These are phyloP conservation scores for Metarhizium album DNA, from an alignment of 2,329 filamentous ascomycete genomes.

Conservation along the genomic window DNA sequence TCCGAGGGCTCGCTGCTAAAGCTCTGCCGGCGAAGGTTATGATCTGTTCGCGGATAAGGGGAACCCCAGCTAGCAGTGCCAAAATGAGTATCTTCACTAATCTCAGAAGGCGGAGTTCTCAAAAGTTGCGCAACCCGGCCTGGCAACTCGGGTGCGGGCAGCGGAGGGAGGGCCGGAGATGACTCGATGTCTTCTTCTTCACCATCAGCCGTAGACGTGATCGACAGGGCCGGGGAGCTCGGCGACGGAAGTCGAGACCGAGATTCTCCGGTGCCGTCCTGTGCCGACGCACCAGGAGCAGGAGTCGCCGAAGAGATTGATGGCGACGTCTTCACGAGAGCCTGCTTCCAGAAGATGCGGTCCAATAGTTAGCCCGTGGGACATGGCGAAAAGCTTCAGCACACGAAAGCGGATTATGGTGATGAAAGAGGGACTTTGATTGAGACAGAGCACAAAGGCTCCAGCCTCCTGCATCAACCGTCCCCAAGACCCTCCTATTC, in stretches of 20 bases:
- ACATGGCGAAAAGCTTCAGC: neutral
- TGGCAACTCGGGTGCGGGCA: slow-evolving; percentile 47
- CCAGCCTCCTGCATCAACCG: neutral
- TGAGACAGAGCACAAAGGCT: neutral
- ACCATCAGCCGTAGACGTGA: slow-evolving; percentile 50
- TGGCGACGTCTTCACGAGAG: slow-evolving; percentile 45
- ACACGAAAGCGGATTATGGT: neutral
- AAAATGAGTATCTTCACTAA: slow-evolving; percentile 31
- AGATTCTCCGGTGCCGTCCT: slow-evolving; percentile 38
- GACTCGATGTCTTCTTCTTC: slow-evolving; percentile 40
- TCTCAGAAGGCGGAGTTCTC: slow-evolving; percentile 36
- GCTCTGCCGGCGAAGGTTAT: slow-evolving; percentile 38
- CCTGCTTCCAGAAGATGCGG: slow-evolving; percentile 17
- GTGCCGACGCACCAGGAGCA: slow-evolving; percentile 51
- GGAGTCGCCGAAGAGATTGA: slow-evolving; percentile 34
- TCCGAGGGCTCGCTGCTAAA: slow-evolving; percentile 49
- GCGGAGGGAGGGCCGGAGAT: slow-evolving; percentile 47
- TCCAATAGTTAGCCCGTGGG: slow-evolving; percentile 15
- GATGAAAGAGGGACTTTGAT: neutral
- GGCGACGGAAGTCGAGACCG: slow-evolving; percentile 27
- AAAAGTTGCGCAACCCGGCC: slow-evolving; percentile 44
- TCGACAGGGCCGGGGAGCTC: slow-evolving; percentile 49
- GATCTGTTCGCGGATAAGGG: slow-evolving; percentile 63
- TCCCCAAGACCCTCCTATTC: neutral
- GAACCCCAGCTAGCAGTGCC: slow-evolving; percentile 84